These are phyloP conservation scores for Linum lewisii DNA, from an alignment of 345 rosid species.

Conservation along the genomic window DNA sequence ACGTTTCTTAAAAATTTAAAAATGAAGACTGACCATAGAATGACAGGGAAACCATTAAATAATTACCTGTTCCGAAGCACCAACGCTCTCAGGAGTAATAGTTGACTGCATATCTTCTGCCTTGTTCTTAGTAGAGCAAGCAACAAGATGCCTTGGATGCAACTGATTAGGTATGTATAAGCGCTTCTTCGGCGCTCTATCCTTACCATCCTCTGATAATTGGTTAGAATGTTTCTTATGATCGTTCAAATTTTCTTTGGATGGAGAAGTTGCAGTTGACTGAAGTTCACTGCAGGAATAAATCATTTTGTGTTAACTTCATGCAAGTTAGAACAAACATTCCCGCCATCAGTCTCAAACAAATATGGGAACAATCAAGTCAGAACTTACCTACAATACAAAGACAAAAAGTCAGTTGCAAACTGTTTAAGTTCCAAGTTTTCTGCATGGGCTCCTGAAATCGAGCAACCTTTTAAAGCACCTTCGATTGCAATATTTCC, in stretches of 20 bases:
- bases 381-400: constrained; percentile 70
- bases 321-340: constrained; percentile 9
- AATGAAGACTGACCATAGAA: background rate
- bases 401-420: constrained; percentile 72
- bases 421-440: constrained; percentile 57
- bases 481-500: constrained; percentile 21
- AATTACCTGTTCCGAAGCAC: background rate
- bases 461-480: constrained; percentile 18
- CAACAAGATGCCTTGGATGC: constrained; percentile 19
- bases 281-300: constrained; percentile 47
- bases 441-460: constrained; percentile 22
- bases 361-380: background rate
- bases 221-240: constrained; percentile 48
- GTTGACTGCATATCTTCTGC: constrained; percentile 29
- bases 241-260: constrained; percentile 33
- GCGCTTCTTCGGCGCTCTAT: constrained; percentile 42
- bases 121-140: constrained; percentile 27
- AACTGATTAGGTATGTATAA: constrained; percentile 22
- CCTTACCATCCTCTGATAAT: constrained; percentile 28
- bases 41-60: background rate
- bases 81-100: background rate
- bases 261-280: constrained; percentile 34
- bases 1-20: background rate
- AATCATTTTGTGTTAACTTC: background rate
- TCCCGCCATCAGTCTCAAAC: background rate